Evolutionary conservation across 352 stramenopile species (phyloP), one percentile per base, ranked within the genome.

Genomic region (Phytophthora multivora): DNA sequence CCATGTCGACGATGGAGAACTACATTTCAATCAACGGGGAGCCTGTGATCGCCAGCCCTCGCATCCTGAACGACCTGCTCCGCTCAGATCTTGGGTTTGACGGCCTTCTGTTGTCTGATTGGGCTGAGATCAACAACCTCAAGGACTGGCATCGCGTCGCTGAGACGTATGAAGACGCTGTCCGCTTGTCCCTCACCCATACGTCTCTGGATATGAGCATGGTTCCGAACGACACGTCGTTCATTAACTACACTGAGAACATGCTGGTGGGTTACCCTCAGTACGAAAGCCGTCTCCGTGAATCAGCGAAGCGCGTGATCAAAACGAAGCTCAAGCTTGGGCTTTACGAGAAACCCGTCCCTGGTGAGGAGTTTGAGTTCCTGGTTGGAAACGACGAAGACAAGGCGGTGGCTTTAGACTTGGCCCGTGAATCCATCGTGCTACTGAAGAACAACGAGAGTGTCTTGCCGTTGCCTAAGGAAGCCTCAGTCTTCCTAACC

Each of bases 141-240:
- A 60, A 80, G 10, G 54, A 73, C 28, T 87, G 64, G 50, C 80
- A 89, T 26, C 77, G 80, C 9, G 60, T 86, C 11, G 80, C 67
- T 4, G 35, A 51, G 15, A 73, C 59, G 2, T 36, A 71, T 23
- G 66, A 76, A 2, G 71, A 90, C 7, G 86, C 89, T 0, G 64
- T 91, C 0, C 66, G 69, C 7, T 74, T 91, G 51, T 71, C 84
- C 11, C 77, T 97, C 10, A 53, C 63, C 16, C 74, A 93, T 51
- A 91, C 87, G n/a, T 81, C 73, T 25, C 76, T 98, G 21, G 91
- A 98, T 60, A 96, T 98, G 77, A 95, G 81, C 48, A 97, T 97
- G 90, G 79, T 95, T 8, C 69, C 69, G 5, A 71, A 72, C 16
- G 58, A 76, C 18, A 71, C 63, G 0, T 21, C 55, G 10, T 80